These are phyloP conservation scores for Lachancea kluyveri DNA, from an alignment of 805 yeast species.

Conservation along the genomic window DNA sequence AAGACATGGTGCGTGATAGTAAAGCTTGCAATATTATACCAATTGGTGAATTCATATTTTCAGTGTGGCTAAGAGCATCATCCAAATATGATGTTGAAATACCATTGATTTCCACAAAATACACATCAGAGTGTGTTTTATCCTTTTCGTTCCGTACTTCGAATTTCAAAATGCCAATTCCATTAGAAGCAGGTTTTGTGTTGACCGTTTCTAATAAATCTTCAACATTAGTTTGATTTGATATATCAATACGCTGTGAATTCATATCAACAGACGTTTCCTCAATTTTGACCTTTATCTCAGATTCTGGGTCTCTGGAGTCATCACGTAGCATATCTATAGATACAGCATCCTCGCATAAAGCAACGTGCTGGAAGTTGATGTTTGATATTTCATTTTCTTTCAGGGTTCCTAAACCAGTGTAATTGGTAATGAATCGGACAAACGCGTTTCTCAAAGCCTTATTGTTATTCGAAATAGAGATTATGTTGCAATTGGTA, in stretches of 20 bases:
- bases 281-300: constrained; percentile 20
- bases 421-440: neutral
- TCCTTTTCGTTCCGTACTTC: constrained; percentile 9
- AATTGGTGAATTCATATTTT: constrained; percentile 17
- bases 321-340: constrained; percentile 16
- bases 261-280: constrained; percentile 19
- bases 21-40: constrained; percentile 23
- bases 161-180: constrained; percentile 20
- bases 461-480: constrained; percentile 12
- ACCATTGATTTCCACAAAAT: constrained; percentile 24
- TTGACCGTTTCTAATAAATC: constrained; percentile 5
- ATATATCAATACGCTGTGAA: constrained; percentile 11
- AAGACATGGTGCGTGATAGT: constrained; percentile 32
- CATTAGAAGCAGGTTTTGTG: constrained; percentile 5
- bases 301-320: constrained; percentile 9
- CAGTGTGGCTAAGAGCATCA: constrained; percentile 1
- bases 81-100: constrained; percentile 4
- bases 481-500: constrained; percentile 22
- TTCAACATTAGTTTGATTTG: constrained; percentile 6
- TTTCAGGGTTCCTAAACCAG: constrained; percentile 7
- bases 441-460: constrained; percentile 1
- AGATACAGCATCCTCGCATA: constrained; percentile 23
- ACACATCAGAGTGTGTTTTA: constrained; percentile 11
- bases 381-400: constrained; percentile 11
- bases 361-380: constrained; percentile 21